A percentile compares a stretch with the other conserved stretches of the same genome.
phyloP scores from a whole-genome alignment of 2,329 filamentous ascomycete genomes.

The Monosporascus sp. region DNA sequence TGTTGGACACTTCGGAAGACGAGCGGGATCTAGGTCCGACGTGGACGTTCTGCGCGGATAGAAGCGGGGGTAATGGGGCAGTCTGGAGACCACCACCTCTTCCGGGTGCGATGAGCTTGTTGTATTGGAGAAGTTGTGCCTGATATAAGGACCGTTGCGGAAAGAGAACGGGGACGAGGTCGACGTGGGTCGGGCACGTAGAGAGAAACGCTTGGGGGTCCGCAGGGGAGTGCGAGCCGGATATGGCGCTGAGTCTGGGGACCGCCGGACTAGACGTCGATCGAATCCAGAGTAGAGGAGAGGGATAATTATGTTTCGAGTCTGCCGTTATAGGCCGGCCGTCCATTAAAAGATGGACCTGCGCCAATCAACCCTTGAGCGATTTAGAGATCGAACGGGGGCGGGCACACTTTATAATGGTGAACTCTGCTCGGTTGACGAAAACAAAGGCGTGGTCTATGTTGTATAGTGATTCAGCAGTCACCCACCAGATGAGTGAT shows the following conservation, averaged over 20 bases:
- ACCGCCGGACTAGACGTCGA: conserved; percentile 28
- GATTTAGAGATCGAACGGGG: conserved; percentile 10
- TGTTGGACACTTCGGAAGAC: conserved; percentile 54
- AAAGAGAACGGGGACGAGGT: conserved; percentile 52
- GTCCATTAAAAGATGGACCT: conserved; percentile 42
- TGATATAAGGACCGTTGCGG: conserved; percentile 57
- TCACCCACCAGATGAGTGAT: not conserved
- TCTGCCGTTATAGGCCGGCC: conserved; percentile 44
- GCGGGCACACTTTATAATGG: not conserved
- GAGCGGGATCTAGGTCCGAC: conserved; percentile 52
- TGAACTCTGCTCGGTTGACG: not conserved
- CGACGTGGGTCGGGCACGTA: conserved; percentile 36
- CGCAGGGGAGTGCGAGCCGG: conserved; percentile 17
- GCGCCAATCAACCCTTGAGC: conserved; percentile 18
- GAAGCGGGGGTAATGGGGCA: conserved; percentile 47
- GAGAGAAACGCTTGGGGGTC: conserved; percentile 8
- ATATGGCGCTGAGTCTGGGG: conserved; percentile 24
- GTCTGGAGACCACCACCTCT: conserved; percentile 50
- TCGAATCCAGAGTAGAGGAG: conserved; percentile 34
- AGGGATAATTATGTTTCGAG: conserved; percentile 41
- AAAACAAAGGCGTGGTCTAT: not conserved
- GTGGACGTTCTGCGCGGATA: conserved; percentile 52
- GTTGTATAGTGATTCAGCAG: not conserved
- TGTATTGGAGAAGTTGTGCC: conserved; percentile 59
- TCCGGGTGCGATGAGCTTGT: conserved; percentile 56